Evolutionary conservation across 179 eudicot species (phyloP).

Genomic region (Drosera spatulata): DNA sequence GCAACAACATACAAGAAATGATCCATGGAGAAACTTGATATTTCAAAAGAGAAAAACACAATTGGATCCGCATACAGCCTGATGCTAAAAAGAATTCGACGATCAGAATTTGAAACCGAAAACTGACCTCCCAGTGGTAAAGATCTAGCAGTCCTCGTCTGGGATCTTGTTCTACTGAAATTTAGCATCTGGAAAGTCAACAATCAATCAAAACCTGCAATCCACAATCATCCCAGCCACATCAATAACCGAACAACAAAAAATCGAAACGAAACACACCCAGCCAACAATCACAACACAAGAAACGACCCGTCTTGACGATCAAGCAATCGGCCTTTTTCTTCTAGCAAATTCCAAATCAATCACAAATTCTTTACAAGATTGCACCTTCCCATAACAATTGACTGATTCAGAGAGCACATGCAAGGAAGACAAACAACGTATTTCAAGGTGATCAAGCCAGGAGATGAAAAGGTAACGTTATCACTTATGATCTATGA

Average conservation of each 20-base stretch:
- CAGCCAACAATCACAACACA: neutral
- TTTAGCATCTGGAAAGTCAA: constrained; percentile 38
- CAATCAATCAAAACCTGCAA: constrained; percentile 10
- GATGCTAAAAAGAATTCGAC: neutral
- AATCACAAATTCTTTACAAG: neutral
- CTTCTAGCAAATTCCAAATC: neutral
- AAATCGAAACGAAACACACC: neutral
- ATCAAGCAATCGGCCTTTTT: neutral
- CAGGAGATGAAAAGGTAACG: neutral
- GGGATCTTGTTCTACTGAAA: constrained; percentile 46
- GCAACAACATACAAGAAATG: neutral
- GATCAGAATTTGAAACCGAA: constrained; percentile 5
- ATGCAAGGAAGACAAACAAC: neutral
- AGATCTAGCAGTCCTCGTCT: constrained; percentile 51
- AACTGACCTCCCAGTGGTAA: constrained; percentile 53
- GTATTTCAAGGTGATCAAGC: neutral
- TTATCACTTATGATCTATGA: neutral
- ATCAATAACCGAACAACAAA: neutral
- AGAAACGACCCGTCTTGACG: neutral
- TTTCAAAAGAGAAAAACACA: too few species aligned
- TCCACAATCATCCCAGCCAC: neutral
- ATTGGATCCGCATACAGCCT: too few species aligned
- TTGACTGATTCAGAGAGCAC: neutral
- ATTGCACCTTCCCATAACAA: neutral
- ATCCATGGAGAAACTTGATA: neutral